Base-by-base conservation (phyloP, 2,329 filamentous ascomycete species). In the Pyricularia pennisetigena region DNA sequence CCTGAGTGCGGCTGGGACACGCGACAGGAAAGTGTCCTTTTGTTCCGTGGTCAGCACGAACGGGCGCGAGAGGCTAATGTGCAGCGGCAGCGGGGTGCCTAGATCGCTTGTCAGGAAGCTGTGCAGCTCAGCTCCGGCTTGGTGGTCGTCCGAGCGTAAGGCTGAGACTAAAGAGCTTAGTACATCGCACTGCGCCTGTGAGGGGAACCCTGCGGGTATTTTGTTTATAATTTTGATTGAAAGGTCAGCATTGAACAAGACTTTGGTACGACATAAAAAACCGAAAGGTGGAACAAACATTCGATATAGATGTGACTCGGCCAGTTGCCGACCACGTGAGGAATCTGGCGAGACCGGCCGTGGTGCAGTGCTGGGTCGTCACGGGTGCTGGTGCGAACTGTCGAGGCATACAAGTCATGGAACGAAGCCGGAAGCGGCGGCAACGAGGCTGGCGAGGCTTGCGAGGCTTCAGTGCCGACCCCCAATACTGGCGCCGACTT, bases 221-320 rank as follows among this genome's bases (percentile, higher is more conserved):
- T 61, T n/a, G n/a, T 41, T 41, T 41, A 2, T n/a, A n/a, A n/a
- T n/a, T 30, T 32, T 32, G 2, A 32, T 32, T 10, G 30, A 32
- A 2, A 20, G 16, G 41, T 54, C 59, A 57, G 1, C 4, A 24
- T 28, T 10, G 29, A 29, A 54, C 5, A 54, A 54, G 20, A 54
- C 41, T 4, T 64, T 65, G 8, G 29, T 32, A 41, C 32, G 32
- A 16, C 32, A 14, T 35, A 24, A 3, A 14, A 2, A n/a, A 35
- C 16, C 70, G 29, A 23, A 26, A 81, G 88, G 79, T 83, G 88
- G 79, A 83, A 96, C 65, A 35, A 28, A 67, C 95, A 99, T 81
- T 98, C 94, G 68, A 97, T 82, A 77, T 97, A 98, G 64, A 98
- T 76, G 78, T 98, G 94, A 41, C 89, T 93, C 1, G 94, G 93